Conservation (phyloP, 1,284 basidiomycete genomes). For the Pascua guehoae region DNA sequence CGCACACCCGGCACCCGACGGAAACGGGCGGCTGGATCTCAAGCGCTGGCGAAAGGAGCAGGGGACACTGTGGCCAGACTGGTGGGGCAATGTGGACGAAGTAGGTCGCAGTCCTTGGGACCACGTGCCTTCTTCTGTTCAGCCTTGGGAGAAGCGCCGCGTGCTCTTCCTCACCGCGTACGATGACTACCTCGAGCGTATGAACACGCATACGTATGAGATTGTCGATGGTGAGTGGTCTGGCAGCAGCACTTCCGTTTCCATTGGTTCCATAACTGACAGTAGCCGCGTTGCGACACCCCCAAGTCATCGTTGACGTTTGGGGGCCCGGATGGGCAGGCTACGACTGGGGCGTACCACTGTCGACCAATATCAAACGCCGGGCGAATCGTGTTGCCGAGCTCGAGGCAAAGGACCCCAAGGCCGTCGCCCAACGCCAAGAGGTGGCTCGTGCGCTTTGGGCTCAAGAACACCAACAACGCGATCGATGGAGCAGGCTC, state of each 20-base stretch:
- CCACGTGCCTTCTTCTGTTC: conserved; percentile 18
- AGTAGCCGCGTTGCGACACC: conserved; percentile 44
- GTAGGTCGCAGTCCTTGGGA: conserved; percentile 45
- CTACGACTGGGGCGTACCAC: conserved; percentile 36
- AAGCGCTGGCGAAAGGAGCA: background rate
- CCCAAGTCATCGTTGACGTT: conserved; percentile 40
- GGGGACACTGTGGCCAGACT: conserved; percentile 27
- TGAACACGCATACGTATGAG: conserved; percentile 49
- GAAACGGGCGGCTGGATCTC: background rate
- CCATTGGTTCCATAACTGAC: background rate
- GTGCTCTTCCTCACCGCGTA: conserved; percentile 48
- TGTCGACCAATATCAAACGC: conserved; percentile 42
- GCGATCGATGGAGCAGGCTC: too few species aligned
- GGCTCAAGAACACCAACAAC: background rate
- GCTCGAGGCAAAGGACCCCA: conserved; percentile 21
- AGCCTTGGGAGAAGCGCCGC: conserved; percentile 20
- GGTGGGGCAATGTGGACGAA: conserved; percentile 44
- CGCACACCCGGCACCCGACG: background rate
- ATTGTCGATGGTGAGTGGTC: conserved; percentile 38
- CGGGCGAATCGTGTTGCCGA: conserved; percentile 31
- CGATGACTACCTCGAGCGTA: conserved; percentile 46
- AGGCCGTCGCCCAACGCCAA: conserved; percentile 5
- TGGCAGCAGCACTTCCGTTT: background rate
- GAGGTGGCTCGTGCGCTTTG: background rate
- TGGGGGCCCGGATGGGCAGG: conserved; percentile 49